Conservation (phyloP, 345 rosid genomes). For the Euclidium syriacum region DNA sequence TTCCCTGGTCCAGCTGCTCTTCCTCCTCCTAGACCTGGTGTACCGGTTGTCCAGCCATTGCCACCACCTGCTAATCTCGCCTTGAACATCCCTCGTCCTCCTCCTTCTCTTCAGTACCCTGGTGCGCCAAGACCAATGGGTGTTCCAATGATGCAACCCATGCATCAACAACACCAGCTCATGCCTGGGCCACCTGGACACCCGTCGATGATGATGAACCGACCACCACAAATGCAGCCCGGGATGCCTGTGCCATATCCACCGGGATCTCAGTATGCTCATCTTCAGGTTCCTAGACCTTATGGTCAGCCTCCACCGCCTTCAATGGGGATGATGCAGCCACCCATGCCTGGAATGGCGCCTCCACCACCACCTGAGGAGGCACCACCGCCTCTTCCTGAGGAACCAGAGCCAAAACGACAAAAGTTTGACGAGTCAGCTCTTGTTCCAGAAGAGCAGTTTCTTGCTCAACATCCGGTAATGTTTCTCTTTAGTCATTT, state of each 20-base stretch:
- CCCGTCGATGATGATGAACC: conserved; percentile 53
- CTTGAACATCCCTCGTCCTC: conserved; percentile 77
- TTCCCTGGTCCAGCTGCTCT: conserved; percentile 88
- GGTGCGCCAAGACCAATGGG: conserved; percentile 55
- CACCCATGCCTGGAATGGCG: conserved; percentile 50
- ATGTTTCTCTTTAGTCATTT: not conserved
- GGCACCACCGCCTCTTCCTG: conserved; percentile 96
- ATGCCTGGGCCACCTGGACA: conserved; percentile 59
- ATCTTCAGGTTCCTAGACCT: conserved; percentile 46
- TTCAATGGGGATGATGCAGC: conserved; percentile 52
- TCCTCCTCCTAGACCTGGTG: conserved; percentile 76
- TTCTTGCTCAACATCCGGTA: conserved; percentile 72
- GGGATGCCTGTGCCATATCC: conserved; percentile 62
- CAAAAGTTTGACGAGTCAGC: conserved; percentile 77
- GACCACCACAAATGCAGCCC: conserved; percentile 53
- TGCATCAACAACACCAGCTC: conserved; percentile 51
- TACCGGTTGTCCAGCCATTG: conserved; percentile 60
- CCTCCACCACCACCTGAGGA: conserved; percentile 79
- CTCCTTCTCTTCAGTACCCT: conserved; percentile 41
- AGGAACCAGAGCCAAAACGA: conserved; percentile 91
- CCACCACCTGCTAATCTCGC: conserved; percentile 87
- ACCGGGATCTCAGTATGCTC: conserved; percentile 69
- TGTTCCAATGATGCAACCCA: conserved; percentile 53
- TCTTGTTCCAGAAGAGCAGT: conserved; percentile 77
- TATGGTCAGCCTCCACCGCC: conserved; percentile 39